Conservation (phyloP, 768 basidiomycete species). For the Termitomyces eurrhizus region DNA sequence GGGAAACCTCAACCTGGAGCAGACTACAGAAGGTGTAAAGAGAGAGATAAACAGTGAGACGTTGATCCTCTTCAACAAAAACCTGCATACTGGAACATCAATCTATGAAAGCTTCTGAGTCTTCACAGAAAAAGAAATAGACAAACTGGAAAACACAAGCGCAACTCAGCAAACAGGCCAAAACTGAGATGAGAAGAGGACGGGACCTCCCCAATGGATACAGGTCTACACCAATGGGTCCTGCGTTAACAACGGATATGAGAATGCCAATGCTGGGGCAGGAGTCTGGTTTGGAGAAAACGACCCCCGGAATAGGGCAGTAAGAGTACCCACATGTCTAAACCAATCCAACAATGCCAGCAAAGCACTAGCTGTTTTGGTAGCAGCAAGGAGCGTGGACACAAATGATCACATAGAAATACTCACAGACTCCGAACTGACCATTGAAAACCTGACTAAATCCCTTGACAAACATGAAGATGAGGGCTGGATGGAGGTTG, state of each 20-base stretch:
- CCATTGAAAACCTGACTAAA: conserved; percentile 9
- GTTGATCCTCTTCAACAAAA: too few species aligned
- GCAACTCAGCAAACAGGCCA: too few species aligned
- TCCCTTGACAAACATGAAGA: conserved; percentile 21
- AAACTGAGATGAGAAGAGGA: too few species aligned
- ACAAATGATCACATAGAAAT: neutral
- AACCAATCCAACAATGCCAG: conserved; percentile 1
- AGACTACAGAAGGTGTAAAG: conserved; percentile 1
- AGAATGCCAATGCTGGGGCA: conserved; percentile 13
- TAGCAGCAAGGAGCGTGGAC: neutral
- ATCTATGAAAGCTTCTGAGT: too few species aligned
- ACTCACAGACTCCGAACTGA: conserved; percentile 20
- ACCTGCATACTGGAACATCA: too few species aligned
- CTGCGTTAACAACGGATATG: conserved; percentile 16
- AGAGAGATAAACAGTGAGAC: conserved; percentile 12
- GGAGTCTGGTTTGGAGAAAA: conserved; percentile 13
- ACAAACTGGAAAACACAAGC: too few species aligned
- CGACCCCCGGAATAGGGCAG: conserved; percentile 12
- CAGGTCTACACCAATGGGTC: conserved; percentile 23
- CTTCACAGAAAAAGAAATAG: neutral
- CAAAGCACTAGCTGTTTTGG: neutral
- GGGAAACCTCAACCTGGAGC: too few species aligned
- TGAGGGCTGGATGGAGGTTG: conserved; percentile 17
- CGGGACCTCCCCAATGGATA: neutral
- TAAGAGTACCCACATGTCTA: conserved; percentile 8